Percentiles rank a stretch among this genome's conserved stretches.
Evolutionary conservation across 1,139 yeast genomes (phyloP).

Genomic region (Scheffersomyces parashehatae): DNA sequence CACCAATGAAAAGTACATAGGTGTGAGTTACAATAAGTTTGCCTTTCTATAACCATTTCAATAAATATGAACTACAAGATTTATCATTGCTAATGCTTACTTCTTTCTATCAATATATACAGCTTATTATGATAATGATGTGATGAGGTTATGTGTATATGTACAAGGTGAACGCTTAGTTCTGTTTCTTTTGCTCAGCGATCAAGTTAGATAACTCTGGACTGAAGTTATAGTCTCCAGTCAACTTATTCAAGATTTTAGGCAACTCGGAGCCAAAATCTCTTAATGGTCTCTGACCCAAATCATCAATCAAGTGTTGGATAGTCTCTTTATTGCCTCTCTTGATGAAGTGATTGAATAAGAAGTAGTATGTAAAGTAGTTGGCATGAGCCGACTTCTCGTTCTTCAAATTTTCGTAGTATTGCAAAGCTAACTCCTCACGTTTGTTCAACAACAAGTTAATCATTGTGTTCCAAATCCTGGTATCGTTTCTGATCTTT

Average conservation of each 20-base stretch:
- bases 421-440: slow-evolving; percentile 40
- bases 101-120: no score
- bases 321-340: slow-evolving; percentile 33
- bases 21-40: no score
- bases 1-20: no score
- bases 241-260: slow-evolving; percentile 21
- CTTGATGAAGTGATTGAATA: slow-evolving; percentile 46
- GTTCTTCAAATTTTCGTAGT: slow-evolving; percentile 32
- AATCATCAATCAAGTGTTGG: slow-evolving; percentile 37
- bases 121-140: no score
- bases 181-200: slow-evolving; percentile 1
- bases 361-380: slow-evolving; percentile 56
- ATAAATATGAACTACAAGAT: no score
- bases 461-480: slow-evolving; percentile 64
- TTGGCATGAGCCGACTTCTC: slow-evolving; percentile 44
- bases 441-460: slow-evolving; percentile 43
- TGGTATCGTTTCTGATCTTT: slow-evolving; percentile 30
- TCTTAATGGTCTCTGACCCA: slow-evolving; percentile 24
- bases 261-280: slow-evolving; percentile 48
- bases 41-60: no score
- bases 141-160: background rate
- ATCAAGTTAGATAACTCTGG: slow-evolving; percentile 7
- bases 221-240: slow-evolving; percentile 10
- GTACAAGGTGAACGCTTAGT: background rate
- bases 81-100: no score